Conservation (phyloP, 2,329 filamentous ascomycete genomes). For the Claviceps quebecensis region DNA sequence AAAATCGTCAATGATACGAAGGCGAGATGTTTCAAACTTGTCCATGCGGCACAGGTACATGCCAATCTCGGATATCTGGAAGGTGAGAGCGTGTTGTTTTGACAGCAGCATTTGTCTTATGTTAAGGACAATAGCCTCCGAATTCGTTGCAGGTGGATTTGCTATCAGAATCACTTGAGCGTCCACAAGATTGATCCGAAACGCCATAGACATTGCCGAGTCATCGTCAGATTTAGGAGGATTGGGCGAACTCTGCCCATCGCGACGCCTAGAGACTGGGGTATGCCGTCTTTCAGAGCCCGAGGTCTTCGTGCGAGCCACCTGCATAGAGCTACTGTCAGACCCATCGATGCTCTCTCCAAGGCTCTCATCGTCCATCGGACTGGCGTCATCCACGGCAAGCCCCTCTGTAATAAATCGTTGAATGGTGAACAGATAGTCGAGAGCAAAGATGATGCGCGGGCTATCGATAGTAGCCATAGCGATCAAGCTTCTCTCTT, state of each 20-base stretch:
- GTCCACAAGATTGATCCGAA: slow-evolving; percentile 87
- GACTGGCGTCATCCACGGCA: slow-evolving; percentile 40
- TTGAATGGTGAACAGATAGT: slow-evolving; percentile 86
- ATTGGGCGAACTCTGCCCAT: background rate
- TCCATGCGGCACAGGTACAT: slow-evolving; percentile 99
- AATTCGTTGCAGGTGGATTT: slow-evolving; percentile 77
- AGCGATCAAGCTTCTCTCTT: slow-evolving; percentile 70
- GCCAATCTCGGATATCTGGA: slow-evolving; percentile 86
- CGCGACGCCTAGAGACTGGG: slow-evolving; percentile 14
- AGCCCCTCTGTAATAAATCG: slow-evolving; percentile 65
- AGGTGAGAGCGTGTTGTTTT: slow-evolving; percentile 82
- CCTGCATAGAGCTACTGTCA: slow-evolving; percentile 43
- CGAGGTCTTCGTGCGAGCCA: slow-evolving; percentile 24
- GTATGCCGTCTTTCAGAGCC: slow-evolving; percentile 19
- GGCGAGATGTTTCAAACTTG: slow-evolving; percentile 75
- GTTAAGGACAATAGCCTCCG: slow-evolving; percentile 88
- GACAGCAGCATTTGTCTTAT: slow-evolving; percentile 89
- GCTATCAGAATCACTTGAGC: slow-evolving; percentile 94
- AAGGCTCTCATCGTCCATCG: slow-evolving; percentile 37
- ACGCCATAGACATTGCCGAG: slow-evolving; percentile 58
- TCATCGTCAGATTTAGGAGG: slow-evolving; percentile 7
- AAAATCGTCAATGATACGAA: slow-evolving; percentile 94
- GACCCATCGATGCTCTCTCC: slow-evolving; percentile 45
- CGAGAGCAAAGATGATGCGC: slow-evolving; percentile 83
- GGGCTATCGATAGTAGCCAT: slow-evolving; percentile 93